These are phyloP conservation scores for Fragilariopsis cylindrus DNA, from an alignment of 108 stramenopile species.

Conservation along the genomic window DNA sequence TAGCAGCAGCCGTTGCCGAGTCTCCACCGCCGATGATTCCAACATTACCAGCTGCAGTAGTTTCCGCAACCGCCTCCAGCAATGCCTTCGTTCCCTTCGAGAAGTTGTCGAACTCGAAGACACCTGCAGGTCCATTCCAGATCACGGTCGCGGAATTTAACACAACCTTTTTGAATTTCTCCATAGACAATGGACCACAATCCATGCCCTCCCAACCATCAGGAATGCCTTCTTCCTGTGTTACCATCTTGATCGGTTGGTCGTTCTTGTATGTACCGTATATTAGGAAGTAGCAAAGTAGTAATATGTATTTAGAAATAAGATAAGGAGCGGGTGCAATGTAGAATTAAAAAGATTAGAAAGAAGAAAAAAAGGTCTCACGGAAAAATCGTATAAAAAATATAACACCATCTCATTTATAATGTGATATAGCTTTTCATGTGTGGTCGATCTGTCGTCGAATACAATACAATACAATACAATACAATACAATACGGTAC, in stretches of 20 bases:
- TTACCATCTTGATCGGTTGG: no score
- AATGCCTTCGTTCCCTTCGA: conserved; percentile 86
- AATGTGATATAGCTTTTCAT: conserved; percentile 21
- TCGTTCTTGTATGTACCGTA: not conserved
- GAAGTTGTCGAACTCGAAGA: conserved; percentile 93
- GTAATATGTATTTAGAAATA: no score
- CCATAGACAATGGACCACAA: conserved; percentile 86
- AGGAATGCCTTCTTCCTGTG: conserved; percentile 56
- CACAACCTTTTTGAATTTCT: conserved; percentile 70
- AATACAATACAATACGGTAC: no score
- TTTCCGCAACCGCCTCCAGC: conserved; percentile 84
- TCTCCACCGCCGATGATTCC: conserved; percentile 98
- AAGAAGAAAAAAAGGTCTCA: no score
- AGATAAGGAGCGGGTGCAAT: no score
- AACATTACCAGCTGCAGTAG: conserved; percentile 79
- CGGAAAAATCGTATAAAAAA: no score
- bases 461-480: conserved; percentile 9
- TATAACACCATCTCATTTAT: no score
- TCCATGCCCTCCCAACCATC: conserved; percentile 99
- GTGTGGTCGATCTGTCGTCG: conserved; percentile 44
- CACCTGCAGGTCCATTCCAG: conserved; percentile 97
- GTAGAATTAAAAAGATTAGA: no score
- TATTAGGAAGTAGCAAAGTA: no score
- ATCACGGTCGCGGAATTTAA: conserved; percentile 77
- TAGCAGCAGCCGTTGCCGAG: conserved; percentile 86